These are phyloP conservation scores for Plectosphaerella cucumerina DNA, from an alignment of 2,329 filamentous ascomycete species.

Conservation along the genomic window DNA sequence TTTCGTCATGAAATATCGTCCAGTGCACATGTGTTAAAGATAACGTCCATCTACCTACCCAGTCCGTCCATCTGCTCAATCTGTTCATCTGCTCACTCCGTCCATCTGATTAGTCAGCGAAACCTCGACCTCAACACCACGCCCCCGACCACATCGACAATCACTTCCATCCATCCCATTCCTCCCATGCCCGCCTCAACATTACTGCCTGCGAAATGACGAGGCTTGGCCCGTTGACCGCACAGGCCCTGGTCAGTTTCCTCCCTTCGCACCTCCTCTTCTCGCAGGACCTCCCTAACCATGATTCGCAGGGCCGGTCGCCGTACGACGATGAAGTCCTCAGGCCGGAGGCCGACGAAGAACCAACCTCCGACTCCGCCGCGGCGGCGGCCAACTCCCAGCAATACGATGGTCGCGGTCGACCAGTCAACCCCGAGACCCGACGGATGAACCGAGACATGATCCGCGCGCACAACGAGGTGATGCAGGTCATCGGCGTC, in stretches of 20 bases:
- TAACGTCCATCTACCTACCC: no score
- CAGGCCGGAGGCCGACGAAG: conserved; percentile 29
- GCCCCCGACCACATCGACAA: not conserved
- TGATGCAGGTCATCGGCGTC: conserved; percentile 60
- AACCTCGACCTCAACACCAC: no score
- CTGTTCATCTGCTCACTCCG: no score
- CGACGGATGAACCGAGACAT: conserved; percentile 52
- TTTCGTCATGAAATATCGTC: no score
- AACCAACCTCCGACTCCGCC: conserved; percentile 35
- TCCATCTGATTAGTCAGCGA: no score
- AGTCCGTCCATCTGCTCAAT: no score
- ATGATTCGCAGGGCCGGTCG: conserved; percentile 45
- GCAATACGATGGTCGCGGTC: conserved; percentile 51
- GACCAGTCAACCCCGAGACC: conserved; percentile 51
- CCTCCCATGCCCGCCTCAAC: no score
- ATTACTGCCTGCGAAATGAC: conserved; percentile 7
- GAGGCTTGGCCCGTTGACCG: conserved; percentile 45
- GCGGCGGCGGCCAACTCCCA: conserved; percentile 37
- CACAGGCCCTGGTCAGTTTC: conserved; percentile 47
- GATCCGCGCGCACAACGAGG: conserved; percentile 58
- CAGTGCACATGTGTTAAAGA: no score
- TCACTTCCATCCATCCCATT: not conserved
- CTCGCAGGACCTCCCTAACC: conserved; percentile 2
- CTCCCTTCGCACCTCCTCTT: not conserved
- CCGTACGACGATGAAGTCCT: conserved; percentile 54